Evolutionary conservation across 2,329 filamentous ascomycete genomes (phyloP), one percentile per base, ranked within the genome.

Genomic region (Fusarium goolgardi): DNA sequence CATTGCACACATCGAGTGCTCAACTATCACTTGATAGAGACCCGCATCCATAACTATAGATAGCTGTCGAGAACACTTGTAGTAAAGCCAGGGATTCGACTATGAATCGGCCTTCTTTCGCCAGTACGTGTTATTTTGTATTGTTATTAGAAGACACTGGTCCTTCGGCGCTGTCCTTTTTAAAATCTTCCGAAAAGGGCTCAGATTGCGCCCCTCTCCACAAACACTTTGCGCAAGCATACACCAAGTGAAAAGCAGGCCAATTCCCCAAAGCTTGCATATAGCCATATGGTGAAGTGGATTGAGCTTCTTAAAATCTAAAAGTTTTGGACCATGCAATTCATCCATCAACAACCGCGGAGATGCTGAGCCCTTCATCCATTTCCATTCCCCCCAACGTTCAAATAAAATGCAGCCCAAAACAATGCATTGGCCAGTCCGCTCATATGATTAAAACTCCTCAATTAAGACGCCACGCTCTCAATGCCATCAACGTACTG

Each of bases 401-500:
- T 39, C 50, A 70, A 67, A 68, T 46, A 62, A 69, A 65, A 71
- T 73, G 65, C 66, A 74, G 29, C 52, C 61, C 59, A 41, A 70
- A 66, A 71, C 27, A 74, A 73, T 71, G 70, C 68, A 65, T 63
- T 65, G 59, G 39, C 57, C 63, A 68, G 32, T 61, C 61, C 60
- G 65, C 44, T 59, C 55, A 63, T 45, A 65, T 71, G 70, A 71
- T 66, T 64, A 55, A 73, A 75, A 75, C 70, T 68, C 75, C 74
- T 53, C 62, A 71, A 64, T 47, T 75, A 70, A 59, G 76, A 70
- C 75, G 75, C 76, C 76, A 72, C 75, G 76, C 76, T 77, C 68
- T 70, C 69, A 73, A 77, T 77, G 73, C 72, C 71, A 65, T 64
- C 71, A 68, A 71, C 69, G 69, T 73, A 55, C 61, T 70, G 63